Base-by-base conservation (phyloP, 176 grass and related monocot genomes). In the Oropetium thomaeum region DNA sequence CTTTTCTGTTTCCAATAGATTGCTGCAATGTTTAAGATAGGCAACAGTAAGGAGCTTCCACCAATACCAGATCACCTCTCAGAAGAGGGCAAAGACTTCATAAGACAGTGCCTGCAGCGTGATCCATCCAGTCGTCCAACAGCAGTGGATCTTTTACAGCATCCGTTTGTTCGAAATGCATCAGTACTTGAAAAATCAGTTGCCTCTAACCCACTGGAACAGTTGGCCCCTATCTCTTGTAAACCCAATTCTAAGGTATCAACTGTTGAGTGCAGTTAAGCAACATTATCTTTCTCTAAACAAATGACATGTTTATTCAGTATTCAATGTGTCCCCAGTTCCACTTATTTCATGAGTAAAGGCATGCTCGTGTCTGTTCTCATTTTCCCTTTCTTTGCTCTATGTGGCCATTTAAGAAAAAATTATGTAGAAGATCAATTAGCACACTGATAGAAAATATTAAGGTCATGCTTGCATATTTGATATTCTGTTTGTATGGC, bases 21-120 rank as follows among this genome's bases (percentile, higher is more conserved):
- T 79, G 96, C 96, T 41, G 96, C 91, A 73, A 84, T 99, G 84
- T 99, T 99, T 81, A 99, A 99, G 80, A 99, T 99, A 72, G 87
- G 87, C 48, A 99, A 99, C 67, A 92, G 96, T 62, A 99, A 95
- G 76, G 96, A 99, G 41, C 89, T 99, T 77, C 96, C 96, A 39
- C 79, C 86, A 81, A 95, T 92, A 79, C 96, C 96, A 16, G 89
- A 99, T 64, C 86, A 92, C 71, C 91, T 99, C 58, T 95, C 96
- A 27, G 91, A 92, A 33, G 89, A 95, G 19, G 89, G 96, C 52
- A 95, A 88, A 73, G 91, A 99, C 75, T 95, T 99, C 41, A 79
- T 99, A 82, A 83, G 82, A 65, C 60, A 58, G 45, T 99, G 96
- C 52, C 81, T 99, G 28, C 96, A 95, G 44, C 84, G 91, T 34